phyloP scores from a whole-genome alignment of 768 basidiomycete genomes.

The Dictyophora rubrovolvata region DNA sequence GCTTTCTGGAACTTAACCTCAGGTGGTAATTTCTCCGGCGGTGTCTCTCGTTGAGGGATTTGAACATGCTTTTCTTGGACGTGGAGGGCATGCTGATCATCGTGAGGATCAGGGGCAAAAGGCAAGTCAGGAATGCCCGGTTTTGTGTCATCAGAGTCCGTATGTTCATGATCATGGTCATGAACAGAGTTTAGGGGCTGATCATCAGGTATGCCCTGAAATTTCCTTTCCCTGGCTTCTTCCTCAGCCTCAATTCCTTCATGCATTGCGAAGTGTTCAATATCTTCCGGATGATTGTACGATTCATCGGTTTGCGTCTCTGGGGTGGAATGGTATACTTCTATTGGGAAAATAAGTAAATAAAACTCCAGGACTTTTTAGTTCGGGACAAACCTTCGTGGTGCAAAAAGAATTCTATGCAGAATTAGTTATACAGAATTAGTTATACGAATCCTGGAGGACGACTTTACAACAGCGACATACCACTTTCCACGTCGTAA shows the following conservation, averaged over 20 bases:
- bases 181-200: constrained; percentile 45
- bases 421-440: too few species aligned
- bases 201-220: constrained; percentile 70
- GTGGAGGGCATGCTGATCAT: constrained; percentile 21
- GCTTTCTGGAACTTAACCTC: constrained; percentile 49
- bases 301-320: constrained; percentile 96
- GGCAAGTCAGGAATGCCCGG: constrained; percentile 11
- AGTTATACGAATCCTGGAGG: background rate
- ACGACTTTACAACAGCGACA: constrained; percentile 19
- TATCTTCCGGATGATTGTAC: constrained; percentile 87
- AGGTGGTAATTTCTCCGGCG: constrained; percentile 67
- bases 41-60: constrained; percentile 37
- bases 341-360: constrained; percentile 26
- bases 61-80: constrained; percentile 18
- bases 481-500: constrained; percentile 85
- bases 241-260: constrained; percentile 77
- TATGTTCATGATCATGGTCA: constrained; percentile 16
- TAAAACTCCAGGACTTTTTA: background rate
- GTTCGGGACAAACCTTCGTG: constrained; percentile 67
- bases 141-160: constrained; percentile 14
- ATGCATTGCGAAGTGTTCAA: constrained; percentile 88
- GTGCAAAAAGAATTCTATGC: constrained; percentile 83
- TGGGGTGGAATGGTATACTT: constrained; percentile 89
- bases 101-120: constrained; percentile 24
- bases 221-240: constrained; percentile 74